Evolutionary conservation across 108 stramenopile species (phyloP).

Genomic region (Fragilariopsis cylindrus): DNA sequence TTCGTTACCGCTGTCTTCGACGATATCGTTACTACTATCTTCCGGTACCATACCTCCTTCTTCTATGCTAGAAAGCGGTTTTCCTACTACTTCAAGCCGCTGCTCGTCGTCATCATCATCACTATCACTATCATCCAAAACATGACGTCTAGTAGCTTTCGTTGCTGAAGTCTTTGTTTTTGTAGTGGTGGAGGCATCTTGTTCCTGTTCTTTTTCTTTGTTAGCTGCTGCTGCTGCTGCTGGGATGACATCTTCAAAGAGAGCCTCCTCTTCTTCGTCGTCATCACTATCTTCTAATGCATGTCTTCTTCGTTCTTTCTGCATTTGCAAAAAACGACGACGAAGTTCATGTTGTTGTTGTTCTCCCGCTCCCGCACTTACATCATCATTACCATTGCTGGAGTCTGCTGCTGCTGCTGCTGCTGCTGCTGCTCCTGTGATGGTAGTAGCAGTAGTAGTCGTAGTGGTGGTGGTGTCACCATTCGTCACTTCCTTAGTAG

Average conservation of each 20-base stretch:
- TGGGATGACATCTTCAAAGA: constrained; percentile 2
- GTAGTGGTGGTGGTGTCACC: not conserved
- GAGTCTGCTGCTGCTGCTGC: not conserved
- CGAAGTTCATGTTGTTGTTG: not conserved
- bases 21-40: not conserved
- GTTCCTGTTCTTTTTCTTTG: too few species aligned
- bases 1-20: constrained; percentile 9
- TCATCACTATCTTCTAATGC: constrained; percentile 5
- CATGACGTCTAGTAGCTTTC: not conserved
- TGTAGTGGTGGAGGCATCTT: too few species aligned
- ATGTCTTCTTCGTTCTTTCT: not conserved
- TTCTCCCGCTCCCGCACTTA: not conserved
- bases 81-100: not conserved
- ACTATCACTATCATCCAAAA: constrained; percentile 16
- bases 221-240: not conserved
- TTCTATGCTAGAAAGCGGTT: too few species aligned
- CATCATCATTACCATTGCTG: not conserved
- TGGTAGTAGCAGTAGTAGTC: not conserved
- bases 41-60: too few species aligned
- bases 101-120: constrained; percentile 17
- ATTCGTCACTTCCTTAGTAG: not conserved
- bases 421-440: not conserved
- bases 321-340: not conserved
- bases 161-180: not conserved
- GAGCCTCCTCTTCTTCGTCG: constrained; percentile 9